Base-by-base conservation (phyloP, 805 yeast genomes). In the Saccharomyces kudriavzevii region DNA sequence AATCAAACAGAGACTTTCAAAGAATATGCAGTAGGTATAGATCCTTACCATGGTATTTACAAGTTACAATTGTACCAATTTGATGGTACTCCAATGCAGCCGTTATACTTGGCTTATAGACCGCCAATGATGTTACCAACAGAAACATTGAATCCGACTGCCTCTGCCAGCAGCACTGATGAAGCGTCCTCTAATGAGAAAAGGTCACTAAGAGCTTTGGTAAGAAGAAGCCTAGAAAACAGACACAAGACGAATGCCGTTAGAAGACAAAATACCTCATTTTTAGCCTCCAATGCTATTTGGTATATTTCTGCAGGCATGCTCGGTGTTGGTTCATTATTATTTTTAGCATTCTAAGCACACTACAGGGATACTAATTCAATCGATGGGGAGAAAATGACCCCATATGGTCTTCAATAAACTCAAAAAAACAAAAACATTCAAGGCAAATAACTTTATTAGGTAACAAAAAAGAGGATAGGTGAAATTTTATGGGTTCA, bases 81-180 rank as follows among this genome's bases (percentile, higher is more conserved):
- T 61, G 89, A 85, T 68, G 97, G 97, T 17, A 69, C 87, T 17
- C 82, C 82, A 47, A 71, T 86, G 76, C 92, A 89, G 60, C 98
- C 99, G 0, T 70, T 94, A 63, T 94, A 89, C 70, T 77, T 94
- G 69, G 96, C 95, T 1, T 94, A 91, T 74, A 80, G 80, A 62
- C 99, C 99, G 5, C 95, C 99, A 9, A 78, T 87, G 80, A 94
- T 94, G 99, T 80, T 94, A 56, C 99, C 99, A 24, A 94, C 98
- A 0, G 72, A 68, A 51, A 91, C 97, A 0, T 74, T 94, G 77
- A 92, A 91, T 70, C 99, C 99, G 24, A 87, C 96, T 2, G 74
- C 75, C 47, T 55, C 59, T 29, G 51, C 25, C 14, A 5, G 13
- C 14, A 48, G 40, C 25, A 14, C 49, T 10, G 58, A 47, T 22